Evolutionary conservation across 106 monocot species (phyloP).

Genomic region (Dendrobium chrysotoxum): DNA sequence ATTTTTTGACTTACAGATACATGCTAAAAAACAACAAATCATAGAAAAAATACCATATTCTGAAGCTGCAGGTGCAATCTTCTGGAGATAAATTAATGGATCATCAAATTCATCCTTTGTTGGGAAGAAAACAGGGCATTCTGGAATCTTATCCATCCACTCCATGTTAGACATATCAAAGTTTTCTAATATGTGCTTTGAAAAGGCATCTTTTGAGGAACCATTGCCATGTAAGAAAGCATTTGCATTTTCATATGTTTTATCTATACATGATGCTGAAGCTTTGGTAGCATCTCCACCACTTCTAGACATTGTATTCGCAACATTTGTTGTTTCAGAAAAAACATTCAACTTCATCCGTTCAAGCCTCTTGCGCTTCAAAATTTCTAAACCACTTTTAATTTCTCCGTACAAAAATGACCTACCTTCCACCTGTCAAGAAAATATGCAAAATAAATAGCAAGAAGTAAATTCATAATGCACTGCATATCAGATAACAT

Average conservation of each 20-base stretch:
- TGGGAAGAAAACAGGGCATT: slow-evolving; percentile 80
- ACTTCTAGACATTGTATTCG: slow-evolving; percentile 42
- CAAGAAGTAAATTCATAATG: neutral
- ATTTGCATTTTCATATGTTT: slow-evolving; percentile 23
- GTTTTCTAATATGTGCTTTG: slow-evolving; percentile 46
- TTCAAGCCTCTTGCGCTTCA: slow-evolving; percentile 50
- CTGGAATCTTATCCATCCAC: slow-evolving; percentile 84
- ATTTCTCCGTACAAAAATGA: slow-evolving; percentile 45
- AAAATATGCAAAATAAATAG: slow-evolving; percentile 1
- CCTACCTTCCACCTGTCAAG: slow-evolving; percentile 62
- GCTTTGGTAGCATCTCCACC: slow-evolving; percentile 53
- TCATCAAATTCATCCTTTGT: slow-evolving; percentile 88
- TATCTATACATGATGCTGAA: slow-evolving; percentile 33
- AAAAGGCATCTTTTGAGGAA: slow-evolving; percentile 27
- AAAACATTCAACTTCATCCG: slow-evolving; percentile 20
- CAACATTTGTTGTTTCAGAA: slow-evolving; percentile 23
- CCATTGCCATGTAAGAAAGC: slow-evolving; percentile 9
- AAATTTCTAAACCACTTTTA: slow-evolving; percentile 50
- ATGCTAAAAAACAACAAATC: neutral
- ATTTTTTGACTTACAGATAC: neutral
- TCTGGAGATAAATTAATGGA: slow-evolving; percentile 69
- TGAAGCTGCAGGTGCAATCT: slow-evolving; percentile 67
- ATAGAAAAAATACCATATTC: slow-evolving; percentile 54
- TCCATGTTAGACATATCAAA: slow-evolving; percentile 68
- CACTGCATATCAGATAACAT: neutral